Evolutionary conservation across 176 grass and related monocot species (phyloP).

Genomic region (Zizania latifolia): DNA sequence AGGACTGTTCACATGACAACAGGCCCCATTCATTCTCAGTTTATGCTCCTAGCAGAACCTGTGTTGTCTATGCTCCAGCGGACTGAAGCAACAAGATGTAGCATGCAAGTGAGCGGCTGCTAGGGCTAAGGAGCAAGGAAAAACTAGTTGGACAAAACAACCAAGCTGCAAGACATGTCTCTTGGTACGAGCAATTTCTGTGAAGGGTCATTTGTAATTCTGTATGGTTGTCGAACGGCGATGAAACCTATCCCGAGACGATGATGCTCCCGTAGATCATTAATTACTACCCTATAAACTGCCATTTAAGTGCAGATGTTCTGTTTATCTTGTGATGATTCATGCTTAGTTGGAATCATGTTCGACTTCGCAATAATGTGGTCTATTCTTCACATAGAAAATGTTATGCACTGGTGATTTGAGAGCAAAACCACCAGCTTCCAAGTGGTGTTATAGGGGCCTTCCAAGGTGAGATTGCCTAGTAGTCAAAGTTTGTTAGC

Average conservation of each 20-base stretch:
- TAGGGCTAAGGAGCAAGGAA: background rate
- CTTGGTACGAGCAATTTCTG: background rate
- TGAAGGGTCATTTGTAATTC: background rate
- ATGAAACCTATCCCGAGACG: background rate
- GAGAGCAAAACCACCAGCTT: background rate
- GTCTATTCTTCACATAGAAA: background rate
- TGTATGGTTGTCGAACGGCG: background rate
- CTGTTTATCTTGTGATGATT: background rate
- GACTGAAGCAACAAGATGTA: constrained; percentile 29
- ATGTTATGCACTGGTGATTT: background rate
- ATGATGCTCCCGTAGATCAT: background rate
- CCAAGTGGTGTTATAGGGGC: background rate
- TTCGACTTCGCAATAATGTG: background rate
- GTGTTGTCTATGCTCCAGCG: constrained; percentile 76
- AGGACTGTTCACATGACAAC: constrained; percentile 77
- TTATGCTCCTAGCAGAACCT: constrained; percentile 84
- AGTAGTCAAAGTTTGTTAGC: background rate
- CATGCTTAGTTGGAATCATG: background rate
- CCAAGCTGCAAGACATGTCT: background rate
- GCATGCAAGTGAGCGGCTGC: background rate
- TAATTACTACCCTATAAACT: background rate
- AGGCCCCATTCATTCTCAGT: constrained; percentile 65
- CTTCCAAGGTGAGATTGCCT: background rate
- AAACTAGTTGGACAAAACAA: constrained; percentile 3
- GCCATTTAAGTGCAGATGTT: background rate